Evolutionary conservation across 2,329 filamentous ascomycete species (phyloP), one percentile per base, ranked within the genome.

Genomic region (Stachybotrys chlorohalonatus): DNA sequence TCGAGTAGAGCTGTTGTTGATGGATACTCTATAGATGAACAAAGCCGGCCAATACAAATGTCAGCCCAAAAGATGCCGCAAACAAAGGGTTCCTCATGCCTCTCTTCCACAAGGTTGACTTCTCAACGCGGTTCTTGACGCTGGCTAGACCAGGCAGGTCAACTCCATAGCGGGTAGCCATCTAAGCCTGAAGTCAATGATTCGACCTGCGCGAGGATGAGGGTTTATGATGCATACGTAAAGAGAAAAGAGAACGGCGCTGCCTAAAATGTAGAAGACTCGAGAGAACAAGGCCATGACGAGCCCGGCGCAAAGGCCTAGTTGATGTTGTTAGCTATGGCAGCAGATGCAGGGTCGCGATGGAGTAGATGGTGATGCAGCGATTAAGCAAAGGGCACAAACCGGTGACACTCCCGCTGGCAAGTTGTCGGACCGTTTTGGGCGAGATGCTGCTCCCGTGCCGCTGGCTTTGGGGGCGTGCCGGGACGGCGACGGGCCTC

Each of bases 261-360:
- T 87, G 17, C 87, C 71, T 17, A 92, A 67, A 15, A 91, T 63
- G 1, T 86, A 85, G 51, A 92, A 72, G 1, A 85, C 82, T 64
- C 82, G 83, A 8, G 86, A 90, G 67, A 92, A 90, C 15, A 86
- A 73, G 56, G 84, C 83, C 31, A 91, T 77, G 0, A 85, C 71
- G 36, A 92, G 62, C 1, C 87, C 87, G 3, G 78, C 70, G n/a
- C 79, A 62, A 54, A 88, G 81, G 16, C 85, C 84, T 86, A 53
- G 31, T 15, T 3, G 13, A 15, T 16, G 36, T n/a, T 51, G 45
- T 52, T 49, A 53, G 49, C 11, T 9, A 11, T 7, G 24, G 16
- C 7, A 36, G 45, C 24, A 24, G 24, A 24, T 24, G 24, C 24
- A 24, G 24, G 24, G 24, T 24, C 24, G 24, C 24, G 24, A 24